Conservation (phyloP, 139 green algal species). For the Raphidocelis subcapitata region DNA sequence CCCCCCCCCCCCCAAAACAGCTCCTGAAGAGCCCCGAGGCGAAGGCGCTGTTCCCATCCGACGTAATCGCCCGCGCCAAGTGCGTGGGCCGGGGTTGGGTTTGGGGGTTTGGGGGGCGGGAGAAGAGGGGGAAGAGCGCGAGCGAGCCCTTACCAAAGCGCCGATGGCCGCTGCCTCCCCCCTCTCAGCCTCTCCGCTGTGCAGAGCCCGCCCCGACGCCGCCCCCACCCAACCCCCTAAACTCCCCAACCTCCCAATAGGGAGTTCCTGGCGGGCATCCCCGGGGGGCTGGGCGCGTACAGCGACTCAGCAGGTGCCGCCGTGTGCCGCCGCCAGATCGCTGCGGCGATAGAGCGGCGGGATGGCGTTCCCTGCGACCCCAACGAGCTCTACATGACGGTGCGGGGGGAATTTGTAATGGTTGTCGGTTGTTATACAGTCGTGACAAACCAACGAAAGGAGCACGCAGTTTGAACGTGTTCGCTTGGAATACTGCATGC, state of each 20-base stretch:
- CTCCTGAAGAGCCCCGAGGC: slow-evolving; percentile 71
- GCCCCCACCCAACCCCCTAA: no score
- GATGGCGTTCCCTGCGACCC: slow-evolving; percentile 65
- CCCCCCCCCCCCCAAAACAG: slow-evolving; percentile 30
- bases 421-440: neutral
- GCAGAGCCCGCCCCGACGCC: no score
- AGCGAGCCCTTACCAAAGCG: no score
- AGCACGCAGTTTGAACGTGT: neutral
- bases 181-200: no score
- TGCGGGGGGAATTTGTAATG: neutral
- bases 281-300: slow-evolving; percentile 87
- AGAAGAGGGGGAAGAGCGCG: no score
- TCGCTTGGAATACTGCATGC: neutral
- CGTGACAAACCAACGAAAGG: neutral
- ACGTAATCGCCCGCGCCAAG: slow-evolving; percentile 76
- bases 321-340: slow-evolving; percentile 71
- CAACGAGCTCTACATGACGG: slow-evolving; percentile 82
- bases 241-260: no score
- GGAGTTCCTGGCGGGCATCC: slow-evolving; percentile 69
- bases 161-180: no score
- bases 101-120: no score
- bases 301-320: slow-evolving; percentile 67
- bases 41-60: slow-evolving; percentile 72
- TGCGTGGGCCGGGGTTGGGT: no score
- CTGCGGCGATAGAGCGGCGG: slow-evolving; percentile 65